phyloP scores from a whole-genome alignment of 1,284 basidiomycete genomes.

The Leccinum pachyderme region DNA sequence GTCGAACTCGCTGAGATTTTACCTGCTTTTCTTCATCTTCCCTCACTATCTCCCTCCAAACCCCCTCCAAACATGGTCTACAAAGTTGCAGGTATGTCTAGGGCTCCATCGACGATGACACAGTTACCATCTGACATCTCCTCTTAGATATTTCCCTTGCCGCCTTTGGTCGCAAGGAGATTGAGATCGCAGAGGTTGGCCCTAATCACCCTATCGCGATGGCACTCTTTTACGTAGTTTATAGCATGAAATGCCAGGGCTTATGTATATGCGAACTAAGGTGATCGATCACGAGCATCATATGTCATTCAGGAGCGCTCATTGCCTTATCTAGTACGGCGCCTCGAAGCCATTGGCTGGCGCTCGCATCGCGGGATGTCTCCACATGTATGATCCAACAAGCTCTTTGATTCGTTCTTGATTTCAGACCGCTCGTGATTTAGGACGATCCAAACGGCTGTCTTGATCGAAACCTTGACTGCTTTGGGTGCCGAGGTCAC shows the following conservation, averaged over 20 bases:
- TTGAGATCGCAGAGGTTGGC: slow-evolving; percentile 90
- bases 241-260: slow-evolving; percentile 89
- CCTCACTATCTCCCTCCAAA: slow-evolving; percentile 26
- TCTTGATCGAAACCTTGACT: slow-evolving; percentile 94
- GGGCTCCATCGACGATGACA: neutral
- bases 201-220: slow-evolving; percentile 11
- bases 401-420: neutral
- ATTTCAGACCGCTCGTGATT: slow-evolving; percentile 2
- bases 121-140: slow-evolving; percentile 7
- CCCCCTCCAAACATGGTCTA: slow-evolving; percentile 61
- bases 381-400: slow-evolving; percentile 75
- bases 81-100: slow-evolving; percentile 74
- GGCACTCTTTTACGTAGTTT: slow-evolving; percentile 15
- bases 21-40: slow-evolving; percentile 37
- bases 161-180: slow-evolving; percentile 96
- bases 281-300: slow-evolving; percentile 36
- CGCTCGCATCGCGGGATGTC: slow-evolving; percentile 95
- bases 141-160: slow-evolving; percentile 88
- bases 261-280: slow-evolving; percentile 89
- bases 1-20: slow-evolving; percentile 30
- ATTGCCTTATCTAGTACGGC: slow-evolving; percentile 59
- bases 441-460: slow-evolving; percentile 96
- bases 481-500: slow-evolving; percentile 96
- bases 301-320: slow-evolving; percentile 1
- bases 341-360: slow-evolving; percentile 87